phyloP scores from a whole-genome alignment of 176 grass and related monocot species.

The Secale cereale region DNA sequence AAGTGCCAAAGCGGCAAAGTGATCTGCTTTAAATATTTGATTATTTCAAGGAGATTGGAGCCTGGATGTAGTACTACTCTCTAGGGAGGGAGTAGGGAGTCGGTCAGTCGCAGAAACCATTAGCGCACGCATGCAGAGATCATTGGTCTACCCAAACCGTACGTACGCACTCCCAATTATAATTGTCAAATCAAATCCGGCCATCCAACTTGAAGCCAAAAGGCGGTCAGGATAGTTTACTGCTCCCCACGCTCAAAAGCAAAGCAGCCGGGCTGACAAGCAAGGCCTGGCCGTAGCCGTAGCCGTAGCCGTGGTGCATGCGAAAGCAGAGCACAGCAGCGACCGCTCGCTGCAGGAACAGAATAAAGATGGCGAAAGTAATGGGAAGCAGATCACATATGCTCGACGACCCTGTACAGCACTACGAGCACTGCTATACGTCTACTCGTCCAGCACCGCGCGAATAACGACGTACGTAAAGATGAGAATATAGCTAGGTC shows the following conservation, averaged over 20 bases:
- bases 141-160: background rate
- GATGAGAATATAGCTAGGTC: background rate
- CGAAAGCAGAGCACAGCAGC: background rate
- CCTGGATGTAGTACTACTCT: too few species aligned
- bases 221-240: background rate
- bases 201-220: background rate
- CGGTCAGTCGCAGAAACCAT: background rate
- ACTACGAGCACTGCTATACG: background rate
- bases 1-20: conserved; percentile 17
- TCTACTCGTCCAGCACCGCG: background rate
- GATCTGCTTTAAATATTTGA: background rate
- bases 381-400: background rate
- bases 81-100: background rate
- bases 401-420: background rate
- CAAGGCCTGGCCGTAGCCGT: background rate
- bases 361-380: background rate
- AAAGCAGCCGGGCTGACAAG: conserved; percentile 5
- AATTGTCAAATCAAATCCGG: background rate
- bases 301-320: too few species aligned
- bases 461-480: background rate
- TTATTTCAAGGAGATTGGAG: conserved; percentile 6
- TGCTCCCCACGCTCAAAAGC: background rate
- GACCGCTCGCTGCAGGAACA: background rate
- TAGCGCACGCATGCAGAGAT: conserved; percentile 17
- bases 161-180: background rate